These are phyloP conservation scores for Leccinum boreale DNA, from an alignment of 768 basidiomycete species.

Conservation along the genomic window DNA sequence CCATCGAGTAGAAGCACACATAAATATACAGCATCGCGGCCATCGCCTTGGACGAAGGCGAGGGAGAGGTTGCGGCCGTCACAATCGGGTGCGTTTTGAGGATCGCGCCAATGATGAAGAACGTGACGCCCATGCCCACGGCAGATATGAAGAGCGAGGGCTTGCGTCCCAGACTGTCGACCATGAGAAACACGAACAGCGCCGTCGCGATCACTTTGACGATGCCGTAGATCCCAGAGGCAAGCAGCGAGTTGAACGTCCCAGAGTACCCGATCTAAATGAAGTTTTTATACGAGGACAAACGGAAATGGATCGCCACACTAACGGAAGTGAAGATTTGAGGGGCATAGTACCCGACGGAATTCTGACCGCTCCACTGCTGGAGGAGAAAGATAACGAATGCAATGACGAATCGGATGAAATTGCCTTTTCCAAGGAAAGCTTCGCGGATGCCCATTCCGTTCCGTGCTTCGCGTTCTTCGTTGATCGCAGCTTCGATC, in stretches of 20 bases:
- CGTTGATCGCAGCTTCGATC: slow-evolving; percentile 75
- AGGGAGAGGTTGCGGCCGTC: slow-evolving; percentile 41
- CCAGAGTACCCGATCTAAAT: slow-evolving; percentile 61
- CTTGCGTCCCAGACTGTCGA: slow-evolving; percentile 68
- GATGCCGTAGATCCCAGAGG: slow-evolving; percentile 67
- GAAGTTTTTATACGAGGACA: neutral
- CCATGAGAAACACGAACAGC: slow-evolving; percentile 63
- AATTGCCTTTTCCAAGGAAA: slow-evolving; percentile 79
- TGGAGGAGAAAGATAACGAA: slow-evolving; percentile 76
- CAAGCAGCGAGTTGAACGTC: slow-evolving; percentile 58
- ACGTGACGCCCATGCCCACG: slow-evolving; percentile 73
- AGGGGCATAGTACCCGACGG: slow-evolving; percentile 73
- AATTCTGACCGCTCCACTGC: slow-evolving; percentile 84
- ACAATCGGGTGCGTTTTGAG: slow-evolving; percentile 67
- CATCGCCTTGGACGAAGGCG: slow-evolving; percentile 69
- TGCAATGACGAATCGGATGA: slow-evolving; percentile 81
- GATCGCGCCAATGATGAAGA: slow-evolving; percentile 83
- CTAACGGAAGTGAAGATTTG: slow-evolving; percentile 67
- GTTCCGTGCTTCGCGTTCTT: slow-evolving; percentile 64
- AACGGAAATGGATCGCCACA: neutral
- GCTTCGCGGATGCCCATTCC: slow-evolving; percentile 68
- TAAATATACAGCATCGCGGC: slow-evolving; percentile 85
- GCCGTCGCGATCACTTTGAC: slow-evolving; percentile 67
- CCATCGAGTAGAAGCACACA: slow-evolving; percentile 86
- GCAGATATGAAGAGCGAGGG: slow-evolving; percentile 69